Conservation (phyloP, 345 rosid genomes). For the Ricinus communis region DNA sequence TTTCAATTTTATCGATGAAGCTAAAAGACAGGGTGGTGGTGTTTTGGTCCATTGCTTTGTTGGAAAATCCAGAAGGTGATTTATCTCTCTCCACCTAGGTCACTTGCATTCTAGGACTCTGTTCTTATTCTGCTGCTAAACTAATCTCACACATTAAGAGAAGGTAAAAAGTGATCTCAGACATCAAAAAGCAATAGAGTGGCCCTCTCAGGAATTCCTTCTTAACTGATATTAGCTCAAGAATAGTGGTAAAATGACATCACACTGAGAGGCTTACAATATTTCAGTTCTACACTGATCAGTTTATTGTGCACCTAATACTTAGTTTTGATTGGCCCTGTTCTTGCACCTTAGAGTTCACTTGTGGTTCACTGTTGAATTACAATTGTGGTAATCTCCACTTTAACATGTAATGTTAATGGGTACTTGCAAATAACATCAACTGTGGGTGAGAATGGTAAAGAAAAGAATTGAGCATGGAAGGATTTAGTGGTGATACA, state of each 20-base stretch:
- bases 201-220: no score
- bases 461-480: not conserved
- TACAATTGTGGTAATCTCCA: not conserved
- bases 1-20: conserved; percentile 62
- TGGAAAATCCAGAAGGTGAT: conserved; percentile 78
- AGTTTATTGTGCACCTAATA: not conserved
- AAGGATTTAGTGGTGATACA: not conserved
- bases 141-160: not conserved
- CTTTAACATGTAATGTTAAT: not conserved
- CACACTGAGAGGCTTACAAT: not conserved
- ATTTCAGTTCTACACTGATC: not conserved
- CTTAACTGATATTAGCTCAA: no score
- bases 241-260: not conserved
- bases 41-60: conserved; percentile 75
- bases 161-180: no score
- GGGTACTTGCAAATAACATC: not conserved
- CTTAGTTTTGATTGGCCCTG: not conserved
- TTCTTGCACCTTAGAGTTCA: not conserved
- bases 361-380: not conserved
- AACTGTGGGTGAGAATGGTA: not conserved
- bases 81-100: conserved; percentile 8
- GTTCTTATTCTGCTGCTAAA: not conserved
- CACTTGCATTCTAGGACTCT: not conserved
- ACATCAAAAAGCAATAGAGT: no score
- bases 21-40: conserved; percentile 63